phyloP scores from a whole-genome alignment of 768 basidiomycete genomes.

The Hericium alpestre region DNA sequence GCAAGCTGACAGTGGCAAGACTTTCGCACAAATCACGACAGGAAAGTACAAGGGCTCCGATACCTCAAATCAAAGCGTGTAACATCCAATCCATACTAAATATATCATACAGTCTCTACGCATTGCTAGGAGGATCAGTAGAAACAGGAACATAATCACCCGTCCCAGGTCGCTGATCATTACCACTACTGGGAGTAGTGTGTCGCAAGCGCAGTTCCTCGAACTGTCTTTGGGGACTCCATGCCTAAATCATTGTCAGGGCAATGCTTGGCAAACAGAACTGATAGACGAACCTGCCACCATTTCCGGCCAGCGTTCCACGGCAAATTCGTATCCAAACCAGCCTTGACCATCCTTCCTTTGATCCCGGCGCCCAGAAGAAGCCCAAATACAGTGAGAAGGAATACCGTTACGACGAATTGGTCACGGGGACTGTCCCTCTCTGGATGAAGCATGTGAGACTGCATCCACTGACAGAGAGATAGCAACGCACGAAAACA shows the following conservation, averaged over 20 bases:
- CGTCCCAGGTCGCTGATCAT: too few relatives aligned
- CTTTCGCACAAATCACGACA: too few relatives aligned
- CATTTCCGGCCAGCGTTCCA: slow-evolving; percentile 60
- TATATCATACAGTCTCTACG: too few relatives aligned
- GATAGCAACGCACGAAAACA: slow-evolving; percentile 72
- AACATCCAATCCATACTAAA: too few relatives aligned
- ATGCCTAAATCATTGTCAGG: background rate
- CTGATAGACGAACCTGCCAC: slow-evolving; percentile 58
- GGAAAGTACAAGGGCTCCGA: too few relatives aligned
- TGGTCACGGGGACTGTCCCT: slow-evolving; percentile 94
- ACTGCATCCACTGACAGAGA: slow-evolving; percentile 11
- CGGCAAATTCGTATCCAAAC: slow-evolving; percentile 49
- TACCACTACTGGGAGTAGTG: background rate
- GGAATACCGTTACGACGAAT: slow-evolving; percentile 82
- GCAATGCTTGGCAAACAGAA: slow-evolving; percentile 9
- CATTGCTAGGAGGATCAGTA: too few relatives aligned
- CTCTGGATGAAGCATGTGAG: slow-evolving; percentile 39
- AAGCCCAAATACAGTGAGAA: slow-evolving; percentile 79
- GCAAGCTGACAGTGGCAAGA: too few relatives aligned
- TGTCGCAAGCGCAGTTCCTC: slow-evolving; percentile 5
- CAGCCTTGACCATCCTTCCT: slow-evolving; percentile 71
- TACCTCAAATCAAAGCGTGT: too few relatives aligned
- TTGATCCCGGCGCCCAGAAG: slow-evolving; percentile 78
- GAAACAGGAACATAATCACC: too few relatives aligned
- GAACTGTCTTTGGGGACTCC: slow-evolving; percentile 6